Evolutionary conservation across 768 basidiomycete genomes (phyloP), one percentile per base, ranked within the genome.

Genomic region (Leucocoprinus birnbaumii): DNA sequence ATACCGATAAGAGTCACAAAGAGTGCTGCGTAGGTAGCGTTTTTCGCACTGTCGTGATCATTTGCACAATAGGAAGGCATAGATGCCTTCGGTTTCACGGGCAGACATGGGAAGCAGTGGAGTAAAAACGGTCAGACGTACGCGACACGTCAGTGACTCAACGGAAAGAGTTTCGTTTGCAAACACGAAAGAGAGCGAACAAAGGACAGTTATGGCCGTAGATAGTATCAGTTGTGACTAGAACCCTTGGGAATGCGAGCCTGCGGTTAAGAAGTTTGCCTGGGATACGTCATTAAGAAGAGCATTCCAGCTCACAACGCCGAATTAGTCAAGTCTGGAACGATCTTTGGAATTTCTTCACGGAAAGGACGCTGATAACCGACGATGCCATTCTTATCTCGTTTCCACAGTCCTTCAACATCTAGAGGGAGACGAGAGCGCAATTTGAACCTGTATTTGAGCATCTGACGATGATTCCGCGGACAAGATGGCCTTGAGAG

Each of bases 221-320:
- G 13, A 16, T 24, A 40, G 18, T 8, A 44, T 24, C 19, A 21
- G n/a, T 22, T 41, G n/a, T 27, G 43, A 37, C 43, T 38, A 18
- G 50, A 10, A n/a, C 24, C 43, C 26, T 44, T 53, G 38, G 38
- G 40, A 42, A 42, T 40, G 0, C 7, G 13, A 11, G 45, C 22
- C 21, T 22, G 18, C 46, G 14, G 45, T 38, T 16, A 11, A 26
- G 40, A 41, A 19, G 8, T 19, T 55, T 18, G n/a, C 19, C 38
- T 8, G 11, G 18, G 18, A 25, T 48, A 48, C 25, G 53, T 48
- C 53, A 55, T 26, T 27, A 14, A 31, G 22, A 46, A 41, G 22
- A 42, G 53, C 53, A 55, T 48, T 9, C 37, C 16, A 11, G 19
- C 46, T 25, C 38, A 55, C 53, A 55, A 40, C 11, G 53, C 53